Conservation (phyloP, 768 basidiomycete genomes). For the Leccinum pellstonianum region DNA sequence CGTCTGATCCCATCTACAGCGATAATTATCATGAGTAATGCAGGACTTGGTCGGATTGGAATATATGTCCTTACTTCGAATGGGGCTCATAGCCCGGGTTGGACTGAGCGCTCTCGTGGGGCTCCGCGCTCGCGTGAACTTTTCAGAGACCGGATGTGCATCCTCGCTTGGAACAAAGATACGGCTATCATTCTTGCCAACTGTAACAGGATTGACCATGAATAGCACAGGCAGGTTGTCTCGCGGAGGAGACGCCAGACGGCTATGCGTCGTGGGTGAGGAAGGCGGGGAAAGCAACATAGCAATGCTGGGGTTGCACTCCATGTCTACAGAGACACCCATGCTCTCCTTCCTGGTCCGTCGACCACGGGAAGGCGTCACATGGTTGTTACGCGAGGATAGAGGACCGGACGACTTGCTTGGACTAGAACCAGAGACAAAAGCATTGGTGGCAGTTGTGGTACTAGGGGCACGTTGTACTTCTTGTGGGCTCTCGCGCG, state of each 20-base stretch:
- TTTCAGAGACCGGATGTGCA: neutral
- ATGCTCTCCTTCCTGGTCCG: conserved; percentile 13
- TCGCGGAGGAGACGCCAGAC: conserved; percentile 5
- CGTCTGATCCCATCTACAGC: conserved; percentile 29
- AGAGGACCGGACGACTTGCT: neutral
- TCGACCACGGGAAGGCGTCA: conserved; percentile 20
- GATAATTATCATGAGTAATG: conserved; percentile 7
- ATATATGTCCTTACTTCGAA: conserved; percentile 13
- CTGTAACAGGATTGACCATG: neutral
- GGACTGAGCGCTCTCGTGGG: conserved; percentile 33
- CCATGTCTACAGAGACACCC: neutral
- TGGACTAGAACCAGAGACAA: conserved; percentile 5
- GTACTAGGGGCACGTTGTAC: conserved; percentile 9
- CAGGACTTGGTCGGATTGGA: neutral
- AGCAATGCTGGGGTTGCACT: conserved; percentile 15
- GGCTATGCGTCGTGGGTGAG: conserved; percentile 11
- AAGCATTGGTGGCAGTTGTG: conserved; percentile 10
- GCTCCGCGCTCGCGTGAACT: conserved; percentile 8
- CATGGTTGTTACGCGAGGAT: neutral
- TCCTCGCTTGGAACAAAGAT: conserved; percentile 2
- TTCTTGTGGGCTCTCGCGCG: conserved; percentile 5
- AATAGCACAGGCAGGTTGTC: conserved; percentile 5
- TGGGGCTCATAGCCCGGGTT: conserved; percentile 30
- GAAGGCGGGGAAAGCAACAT: conserved; percentile 28
- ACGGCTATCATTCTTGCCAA: neutral